Base-by-base conservation (phyloP, 2,329 filamentous ascomycete species). In the Arthrinium phaeospermum region DNA sequence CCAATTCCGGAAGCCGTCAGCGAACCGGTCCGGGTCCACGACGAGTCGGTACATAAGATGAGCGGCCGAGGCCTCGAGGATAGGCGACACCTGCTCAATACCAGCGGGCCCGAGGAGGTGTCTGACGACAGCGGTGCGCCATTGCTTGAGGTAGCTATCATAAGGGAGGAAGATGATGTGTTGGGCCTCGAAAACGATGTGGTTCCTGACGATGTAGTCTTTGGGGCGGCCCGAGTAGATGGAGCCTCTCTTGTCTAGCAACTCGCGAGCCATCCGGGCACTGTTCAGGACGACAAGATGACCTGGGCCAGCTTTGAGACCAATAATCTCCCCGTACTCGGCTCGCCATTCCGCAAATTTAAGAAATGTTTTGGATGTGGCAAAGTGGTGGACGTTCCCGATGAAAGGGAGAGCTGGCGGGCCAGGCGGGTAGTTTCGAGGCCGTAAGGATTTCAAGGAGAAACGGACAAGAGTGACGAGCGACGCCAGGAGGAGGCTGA, bases 291-390 rank as follows among this genome's bases (percentile, higher is more conserved):
- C 61, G 44, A 74, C 73, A 22, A 74, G 44, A 34, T 74, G 70
- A 12, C 41, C 67, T 30, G 72, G 71, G 37, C 70, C 73, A 13
- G 69, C 22, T 46, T 74, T 73, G 45, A 74, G 69, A 5, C 73
- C 73, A n/a, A 74, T 57, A 19, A 74, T 71, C 16, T 73, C 71
- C 7, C 72, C 72, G 53, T 73, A 74, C n/a, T 68, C 70, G 12
- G 61, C 34, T 30, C 69, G 53, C 41, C 47, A 24, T 22, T 57
- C 57, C 34, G 67, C 47, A 5, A 71, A 74, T 45, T 72, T 57
- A 22, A 73, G 57, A 24, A 70, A 73, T 19, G 70, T 46, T 41
- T 72, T 73, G 27, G 53, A 30, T 4, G 37, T 53, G 10, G 72
- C 67, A 7, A 73, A 71, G 24, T 70, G 72, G 37, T 67, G 71